Percentiles rank a stretch among this genome's conserved stretches.
These are phyloP conservation scores for Coleophoma cylindrospora DNA, from an alignment of 2,329 filamentous ascomycete species.

Conservation along the genomic window DNA sequence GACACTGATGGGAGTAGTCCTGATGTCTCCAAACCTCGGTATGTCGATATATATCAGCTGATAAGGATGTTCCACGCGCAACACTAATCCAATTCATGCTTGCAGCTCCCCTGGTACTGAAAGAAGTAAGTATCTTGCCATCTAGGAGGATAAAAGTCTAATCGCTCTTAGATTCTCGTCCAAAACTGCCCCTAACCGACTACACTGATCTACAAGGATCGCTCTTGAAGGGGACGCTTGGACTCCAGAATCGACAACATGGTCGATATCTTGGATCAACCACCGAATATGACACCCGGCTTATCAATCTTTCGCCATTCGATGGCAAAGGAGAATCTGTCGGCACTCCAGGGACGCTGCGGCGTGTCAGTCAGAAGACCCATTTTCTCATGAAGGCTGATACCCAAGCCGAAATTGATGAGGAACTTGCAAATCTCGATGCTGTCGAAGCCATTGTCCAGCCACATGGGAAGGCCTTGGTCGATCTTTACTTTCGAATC, in stretches of 20 bases:
- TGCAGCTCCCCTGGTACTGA: constrained; percentile 17
- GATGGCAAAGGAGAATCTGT: constrained; percentile 75
- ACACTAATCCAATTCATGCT: background rate
- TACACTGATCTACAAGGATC: constrained; percentile 61
- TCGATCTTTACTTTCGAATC: constrained; percentile 30
- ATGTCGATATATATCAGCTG: constrained; percentile 1
- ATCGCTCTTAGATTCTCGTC: constrained; percentile 2
- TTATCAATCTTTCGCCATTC: constrained; percentile 75
- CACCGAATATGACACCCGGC: constrained; percentile 74
- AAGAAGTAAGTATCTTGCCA: constrained; percentile 4
- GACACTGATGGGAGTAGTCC: constrained; percentile 38
- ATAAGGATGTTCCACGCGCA: background rate
- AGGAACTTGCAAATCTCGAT: constrained; percentile 22
- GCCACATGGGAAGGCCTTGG: constrained; percentile 18
- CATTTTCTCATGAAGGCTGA: constrained; percentile 74
- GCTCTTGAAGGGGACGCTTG: constrained; percentile 63
- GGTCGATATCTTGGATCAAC: constrained; percentile 78
- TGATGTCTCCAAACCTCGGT: constrained; percentile 16
- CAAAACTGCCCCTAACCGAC: constrained; percentile 16
- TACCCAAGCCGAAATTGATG: constrained; percentile 52
- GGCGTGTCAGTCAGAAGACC: constrained; percentile 68
- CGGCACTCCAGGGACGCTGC: constrained; percentile 59
- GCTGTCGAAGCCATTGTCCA: constrained; percentile 18
- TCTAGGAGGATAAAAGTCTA: no score
- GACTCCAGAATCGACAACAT: constrained; percentile 69